Percentiles rank a stretch among this genome's conserved stretches.
phyloP scores from a whole-genome alignment of 2,329 filamentous ascomycete species.

The Hypoxylon sp. region DNA sequence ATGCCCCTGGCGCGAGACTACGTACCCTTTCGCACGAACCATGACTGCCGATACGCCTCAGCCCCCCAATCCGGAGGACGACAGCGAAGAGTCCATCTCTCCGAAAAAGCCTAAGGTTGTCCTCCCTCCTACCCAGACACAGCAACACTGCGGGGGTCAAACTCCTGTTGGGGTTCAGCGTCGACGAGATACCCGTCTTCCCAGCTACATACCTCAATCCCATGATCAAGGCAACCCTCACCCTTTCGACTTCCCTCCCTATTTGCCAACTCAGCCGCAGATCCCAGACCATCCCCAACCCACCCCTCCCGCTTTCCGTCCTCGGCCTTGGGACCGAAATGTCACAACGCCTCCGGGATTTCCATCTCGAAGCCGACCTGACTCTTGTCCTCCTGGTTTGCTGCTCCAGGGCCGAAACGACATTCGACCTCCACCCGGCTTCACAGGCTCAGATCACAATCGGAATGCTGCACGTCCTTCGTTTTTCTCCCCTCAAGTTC shows the following conservation, averaged over 20 bases:
- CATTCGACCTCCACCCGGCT: background rate
- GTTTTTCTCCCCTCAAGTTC: background rate
- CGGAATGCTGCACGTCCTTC: background rate
- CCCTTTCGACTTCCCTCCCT: background rate
- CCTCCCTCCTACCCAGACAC: constrained; percentile 12
- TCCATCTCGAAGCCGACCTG: background rate
- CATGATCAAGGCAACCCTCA: background rate
- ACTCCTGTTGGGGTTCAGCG: background rate
- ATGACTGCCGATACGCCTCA: background rate
- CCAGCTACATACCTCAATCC: background rate
- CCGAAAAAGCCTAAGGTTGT: constrained; percentile 13
- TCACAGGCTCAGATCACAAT: background rate
- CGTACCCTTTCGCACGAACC: background rate
- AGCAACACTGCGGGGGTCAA: background rate
- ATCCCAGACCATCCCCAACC: background rate
- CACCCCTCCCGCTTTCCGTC: background rate
- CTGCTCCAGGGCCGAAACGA: background rate
- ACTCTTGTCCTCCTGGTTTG: constrained; percentile 2
- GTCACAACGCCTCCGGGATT: constrained; percentile 2
- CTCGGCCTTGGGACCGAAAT: background rate
- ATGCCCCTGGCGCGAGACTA: background rate
- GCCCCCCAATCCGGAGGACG: background rate
- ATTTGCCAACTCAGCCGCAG: background rate
- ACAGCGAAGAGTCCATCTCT: background rate
- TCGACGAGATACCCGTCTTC: background rate